phyloP scores from a whole-genome alignment of 225 moss, liverwort and hornwort species.

The Polytrichum commune region DNA sequence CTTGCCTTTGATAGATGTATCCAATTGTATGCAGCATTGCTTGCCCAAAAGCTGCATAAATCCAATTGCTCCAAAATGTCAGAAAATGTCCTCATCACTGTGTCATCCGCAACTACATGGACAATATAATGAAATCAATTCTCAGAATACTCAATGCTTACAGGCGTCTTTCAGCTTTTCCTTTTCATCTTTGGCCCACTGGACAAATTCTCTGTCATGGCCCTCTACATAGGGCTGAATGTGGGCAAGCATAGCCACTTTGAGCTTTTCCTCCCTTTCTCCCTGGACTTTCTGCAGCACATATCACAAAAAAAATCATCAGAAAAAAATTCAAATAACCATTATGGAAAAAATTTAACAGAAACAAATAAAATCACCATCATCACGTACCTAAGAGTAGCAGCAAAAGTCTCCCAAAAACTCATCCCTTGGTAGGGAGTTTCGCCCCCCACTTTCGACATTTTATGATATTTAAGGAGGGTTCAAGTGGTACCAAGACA shows the following conservation, averaged over 20 bases:
- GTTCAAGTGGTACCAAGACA: no score
- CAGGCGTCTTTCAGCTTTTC: constrained; percentile 55
- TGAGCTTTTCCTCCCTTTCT: constrained; percentile 55
- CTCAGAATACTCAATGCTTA: constrained; percentile 11
- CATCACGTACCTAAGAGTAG: no score
- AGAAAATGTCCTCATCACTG: not conserved
- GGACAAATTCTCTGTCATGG: constrained; percentile 25
- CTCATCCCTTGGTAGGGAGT: no score
- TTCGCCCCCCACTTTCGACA: no score
- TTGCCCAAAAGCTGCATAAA: constrained; percentile 59
- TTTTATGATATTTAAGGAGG: no score
- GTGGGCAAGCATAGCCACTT: constrained; percentile 32
- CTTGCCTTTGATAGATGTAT: constrained; percentile 82
- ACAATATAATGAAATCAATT: not conserved
- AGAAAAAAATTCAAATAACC: no score
- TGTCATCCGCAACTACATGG: not conserved
- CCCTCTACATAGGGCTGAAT: constrained; percentile 41
- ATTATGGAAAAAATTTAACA: no score
- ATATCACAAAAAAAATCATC: not conserved
- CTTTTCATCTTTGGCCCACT: constrained; percentile 61
- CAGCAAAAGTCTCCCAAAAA: no score
- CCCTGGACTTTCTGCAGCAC: constrained; percentile 54
- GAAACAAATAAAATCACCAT: no score
- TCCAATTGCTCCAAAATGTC: constrained; percentile 6
- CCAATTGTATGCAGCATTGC: constrained; percentile 86